These are phyloP conservation scores for Eucalyptus pauciflora DNA, from an alignment of 345 rosid genomes.

Conservation along the genomic window DNA sequence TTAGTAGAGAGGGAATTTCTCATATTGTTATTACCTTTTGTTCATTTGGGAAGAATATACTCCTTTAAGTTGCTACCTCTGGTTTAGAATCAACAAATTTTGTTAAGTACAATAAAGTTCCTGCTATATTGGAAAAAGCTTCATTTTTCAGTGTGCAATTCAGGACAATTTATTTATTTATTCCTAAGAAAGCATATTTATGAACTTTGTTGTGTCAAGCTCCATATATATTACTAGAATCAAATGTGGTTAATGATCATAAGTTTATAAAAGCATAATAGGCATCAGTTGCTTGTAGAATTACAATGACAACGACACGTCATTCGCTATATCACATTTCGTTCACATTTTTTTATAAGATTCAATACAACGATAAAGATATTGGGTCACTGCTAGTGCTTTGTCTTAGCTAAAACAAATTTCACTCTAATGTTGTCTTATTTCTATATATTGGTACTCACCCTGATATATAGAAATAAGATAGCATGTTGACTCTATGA, in stretches of 20 bases:
- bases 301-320: background rate
- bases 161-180: background rate
- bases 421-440: too few relatives aligned
- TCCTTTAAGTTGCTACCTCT: conserved; percentile 76
- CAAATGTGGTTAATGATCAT: background rate
- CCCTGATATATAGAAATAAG: too few relatives aligned
- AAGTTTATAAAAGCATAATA: background rate
- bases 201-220: background rate
- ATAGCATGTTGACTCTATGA: too few relatives aligned
- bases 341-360: background rate
- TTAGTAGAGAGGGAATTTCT: conserved; percentile 47
- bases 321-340: background rate
- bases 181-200: background rate
- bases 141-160: background rate
- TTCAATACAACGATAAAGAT: background rate
- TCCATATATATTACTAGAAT: background rate
- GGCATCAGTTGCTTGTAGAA: background rate
- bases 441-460: too few relatives aligned
- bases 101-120: too few relatives aligned
- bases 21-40: conserved; percentile 58
- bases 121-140: background rate
- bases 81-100: too few relatives aligned
- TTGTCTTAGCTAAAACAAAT: too few relatives aligned
- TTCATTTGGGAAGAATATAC: conserved; percentile 80
- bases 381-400: too few relatives aligned